Percentiles rank a stretch among this genome's conserved stretches.
Evolutionary conservation across 257 asterid genomes (phyloP).

Genomic region (Thymus mandschuricus): DNA sequence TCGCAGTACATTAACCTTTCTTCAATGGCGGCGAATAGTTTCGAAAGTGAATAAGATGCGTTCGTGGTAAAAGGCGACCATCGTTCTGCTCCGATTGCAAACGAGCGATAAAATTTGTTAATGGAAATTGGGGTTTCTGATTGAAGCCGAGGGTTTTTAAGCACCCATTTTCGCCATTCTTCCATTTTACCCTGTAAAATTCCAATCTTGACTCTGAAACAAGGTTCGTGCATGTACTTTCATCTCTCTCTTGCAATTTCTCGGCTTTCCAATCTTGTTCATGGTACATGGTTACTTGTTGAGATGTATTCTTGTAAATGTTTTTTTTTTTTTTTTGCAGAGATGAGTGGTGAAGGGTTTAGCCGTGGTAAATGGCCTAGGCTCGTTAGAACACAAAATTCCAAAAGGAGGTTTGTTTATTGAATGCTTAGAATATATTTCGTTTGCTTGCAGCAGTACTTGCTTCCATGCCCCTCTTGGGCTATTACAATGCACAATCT

Average conservation of each 20-base stretch:
- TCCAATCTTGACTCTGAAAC: slow-evolving; percentile 45
- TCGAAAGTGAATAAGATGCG: too few species aligned
- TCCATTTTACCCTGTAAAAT: slow-evolving; percentile 40
- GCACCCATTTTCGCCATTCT: slow-evolving; percentile 40
- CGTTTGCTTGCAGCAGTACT: slow-evolving; percentile 4
- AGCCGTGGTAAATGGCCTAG: slow-evolving; percentile 46
- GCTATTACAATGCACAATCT: too few species aligned
- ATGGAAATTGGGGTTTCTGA: too few species aligned
- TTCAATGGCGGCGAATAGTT: too few species aligned
- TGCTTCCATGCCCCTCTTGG: background rate
- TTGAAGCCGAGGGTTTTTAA: background rate
- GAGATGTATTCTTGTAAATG: slow-evolving; percentile 22
- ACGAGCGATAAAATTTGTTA: too few species aligned
- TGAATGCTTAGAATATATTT: background rate
- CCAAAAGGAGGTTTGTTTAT: slow-evolving; percentile 61
- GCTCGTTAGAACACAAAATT: slow-evolving; percentile 5
- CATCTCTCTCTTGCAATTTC: slow-evolving; percentile 23
- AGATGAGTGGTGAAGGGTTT: slow-evolving; percentile 68
- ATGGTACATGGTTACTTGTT: slow-evolving; percentile 30
- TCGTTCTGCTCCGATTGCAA: too few species aligned
- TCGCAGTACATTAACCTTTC: too few species aligned
- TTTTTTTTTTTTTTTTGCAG: slow-evolving; percentile 36
- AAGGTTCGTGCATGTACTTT: slow-evolving; percentile 37
- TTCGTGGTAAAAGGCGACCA: too few species aligned
- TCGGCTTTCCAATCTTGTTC: slow-evolving; percentile 18